Conservation (phyloP, 108 stramenopile species). For the Cyclotella choctawhatcheeana region DNA sequence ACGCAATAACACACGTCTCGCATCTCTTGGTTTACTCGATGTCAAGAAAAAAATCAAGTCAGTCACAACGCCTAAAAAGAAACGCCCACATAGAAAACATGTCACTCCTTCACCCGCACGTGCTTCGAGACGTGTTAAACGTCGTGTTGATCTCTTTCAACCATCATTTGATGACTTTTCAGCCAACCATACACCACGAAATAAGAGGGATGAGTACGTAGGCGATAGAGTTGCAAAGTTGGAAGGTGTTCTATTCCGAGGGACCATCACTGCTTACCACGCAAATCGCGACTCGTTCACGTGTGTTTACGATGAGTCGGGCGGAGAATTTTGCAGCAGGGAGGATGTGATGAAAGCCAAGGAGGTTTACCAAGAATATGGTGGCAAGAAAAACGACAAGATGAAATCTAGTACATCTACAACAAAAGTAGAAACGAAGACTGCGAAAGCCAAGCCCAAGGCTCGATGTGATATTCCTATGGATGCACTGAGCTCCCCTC, state of each 20-base stretch:
- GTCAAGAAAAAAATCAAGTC: not conserved
- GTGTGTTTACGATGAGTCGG: not conserved
- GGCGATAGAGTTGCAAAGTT: constrained; percentile 11
- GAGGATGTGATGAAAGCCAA: not conserved
- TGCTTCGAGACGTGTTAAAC: constrained; percentile 33
- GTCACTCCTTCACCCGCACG: constrained; percentile 25
- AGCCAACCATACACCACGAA: not conserved
- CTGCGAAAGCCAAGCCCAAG: too few relatives aligned
- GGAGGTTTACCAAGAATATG: not conserved
- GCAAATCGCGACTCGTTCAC: not conserved
- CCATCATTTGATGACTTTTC: constrained; percentile 17
- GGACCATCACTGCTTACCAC: constrained; percentile 1
- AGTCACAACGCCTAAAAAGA: not conserved
- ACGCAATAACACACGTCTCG: constrained; percentile 70
- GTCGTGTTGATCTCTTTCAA: constrained; percentile 15
- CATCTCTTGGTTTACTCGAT: constrained; percentile 57
- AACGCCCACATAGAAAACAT: not conserved
- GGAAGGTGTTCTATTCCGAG: not conserved
- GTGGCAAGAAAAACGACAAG: not conserved
- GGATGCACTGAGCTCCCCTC: constrained; percentile 27
- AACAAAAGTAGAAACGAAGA: constrained; percentile 24
- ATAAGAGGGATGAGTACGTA: not conserved
- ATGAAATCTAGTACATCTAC: not conserved
- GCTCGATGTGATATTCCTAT: constrained; percentile 25
- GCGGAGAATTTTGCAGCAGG: not conserved